Base-by-base conservation (phyloP, 495 filamentous ascomycete genomes). In the Talaromyces adpressus region DNA sequence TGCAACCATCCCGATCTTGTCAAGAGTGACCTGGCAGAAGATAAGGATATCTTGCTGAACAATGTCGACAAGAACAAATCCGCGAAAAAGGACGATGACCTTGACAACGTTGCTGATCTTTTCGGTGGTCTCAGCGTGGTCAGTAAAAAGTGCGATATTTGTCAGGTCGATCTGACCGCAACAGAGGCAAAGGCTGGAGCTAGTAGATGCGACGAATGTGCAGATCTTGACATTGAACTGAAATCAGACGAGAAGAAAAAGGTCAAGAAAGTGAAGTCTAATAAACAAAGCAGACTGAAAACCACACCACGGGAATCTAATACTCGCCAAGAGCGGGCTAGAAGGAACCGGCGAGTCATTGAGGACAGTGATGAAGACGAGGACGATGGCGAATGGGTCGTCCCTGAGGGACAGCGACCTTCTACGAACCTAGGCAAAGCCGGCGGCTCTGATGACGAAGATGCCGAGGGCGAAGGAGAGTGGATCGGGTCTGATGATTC, bases 1-100 rank as follows among this genome's bases (percentile, higher is more conserved):
- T 98, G 94, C 75, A 96, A 98, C 70, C 94, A 98, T 73, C 91
- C 92, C 0, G 84, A 91, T 59, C 78, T 98, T 61, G 86, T 96
- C 59, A 91, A 89, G 63, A 86, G 87, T 57, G 93, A 91, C 67
- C 79, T 97, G 54, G 88, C 62, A 27, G 91, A 90, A 65, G 93
- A 98, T 69, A 89, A 88, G 65, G 94, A 98, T 66, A 89, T 92
- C 16, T 76, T 95, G 41, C 75, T 85, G 0, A 87, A 88, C 7
- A 91, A 84, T 56, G 80, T 73, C 1, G 64, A 68, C 51, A 66
- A 73, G 8, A 70, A 68, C 74, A 76, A 65, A 61, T 74, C 60
- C 81, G 84, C 75, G 65, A 71, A 59, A 77, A 79, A 79, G 34
- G 72, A 81, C 27, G 76, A 84, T 53, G 89, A 89, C 45, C 75